These are phyloP conservation scores for Globisporangium irregulare DNA, from an alignment of 352 stramenopile species.

Conservation along the genomic window DNA sequence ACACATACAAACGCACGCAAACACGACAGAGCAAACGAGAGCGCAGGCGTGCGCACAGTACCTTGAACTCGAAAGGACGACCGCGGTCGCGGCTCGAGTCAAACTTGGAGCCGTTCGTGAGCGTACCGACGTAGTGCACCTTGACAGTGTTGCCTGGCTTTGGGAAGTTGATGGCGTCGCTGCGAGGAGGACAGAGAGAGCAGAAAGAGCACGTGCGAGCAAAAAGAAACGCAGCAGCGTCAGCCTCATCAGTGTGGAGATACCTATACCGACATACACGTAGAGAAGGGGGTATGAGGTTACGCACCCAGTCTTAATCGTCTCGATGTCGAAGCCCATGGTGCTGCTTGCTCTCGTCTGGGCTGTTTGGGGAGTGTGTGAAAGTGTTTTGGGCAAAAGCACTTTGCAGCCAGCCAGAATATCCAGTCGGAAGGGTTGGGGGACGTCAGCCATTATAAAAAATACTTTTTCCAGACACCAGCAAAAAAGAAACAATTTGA, in stretches of 20 bases:
- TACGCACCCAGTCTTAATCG: constrained; percentile 64
- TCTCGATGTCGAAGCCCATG: constrained; percentile 46
- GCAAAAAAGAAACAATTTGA: neutral
- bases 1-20: neutral
- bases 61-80: constrained; percentile 76
- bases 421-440: neutral
- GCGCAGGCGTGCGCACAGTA: constrained; percentile 3
- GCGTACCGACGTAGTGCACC: constrained; percentile 79
- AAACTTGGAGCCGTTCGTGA: constrained; percentile 77
- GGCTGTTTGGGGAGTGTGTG: constrained; percentile 2
- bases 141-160: constrained; percentile 62
- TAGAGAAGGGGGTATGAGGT: neutral
- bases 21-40: neutral
- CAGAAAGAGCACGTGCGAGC: neutral
- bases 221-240: neutral
- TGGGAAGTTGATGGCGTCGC: constrained; percentile 78
- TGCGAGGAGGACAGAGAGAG: constrained; percentile 14
- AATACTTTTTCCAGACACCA: neutral
- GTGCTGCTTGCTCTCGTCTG: constrained; percentile 3
- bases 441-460: neutral
- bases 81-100: constrained; percentile 77
- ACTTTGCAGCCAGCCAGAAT: neutral
- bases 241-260: neutral
- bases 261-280: neutral
- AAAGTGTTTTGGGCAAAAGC: neutral